phyloP scores from a whole-genome alignment of 2,329 filamentous ascomycete genomes.

The Fusarium redolens region DNA sequence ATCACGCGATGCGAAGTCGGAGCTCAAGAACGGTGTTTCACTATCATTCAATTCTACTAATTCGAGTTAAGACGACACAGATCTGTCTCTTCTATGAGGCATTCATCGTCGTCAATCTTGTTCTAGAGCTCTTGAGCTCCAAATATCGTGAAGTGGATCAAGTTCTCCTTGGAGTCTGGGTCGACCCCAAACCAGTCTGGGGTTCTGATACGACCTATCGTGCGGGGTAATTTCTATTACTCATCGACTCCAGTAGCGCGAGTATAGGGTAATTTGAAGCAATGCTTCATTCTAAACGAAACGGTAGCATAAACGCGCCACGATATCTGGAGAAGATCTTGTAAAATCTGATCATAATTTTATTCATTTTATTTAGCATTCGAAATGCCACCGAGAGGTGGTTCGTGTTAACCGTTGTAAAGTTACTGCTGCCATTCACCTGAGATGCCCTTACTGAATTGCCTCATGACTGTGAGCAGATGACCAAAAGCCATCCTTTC shows the following conservation, averaged over 20 bases:
- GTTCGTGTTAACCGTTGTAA: not conserved
- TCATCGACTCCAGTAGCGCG: not conserved
- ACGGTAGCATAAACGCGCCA: not conserved
- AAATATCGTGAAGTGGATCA: constrained; percentile 7
- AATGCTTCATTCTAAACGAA: not conserved
- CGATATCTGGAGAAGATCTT: rapidly evolving
- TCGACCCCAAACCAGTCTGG: constrained; percentile 13
- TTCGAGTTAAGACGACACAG: rapidly evolving
- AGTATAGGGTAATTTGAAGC: not conserved
- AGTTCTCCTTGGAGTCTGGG: not conserved
- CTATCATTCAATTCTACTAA: not conserved
- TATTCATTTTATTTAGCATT: too few relatives aligned
- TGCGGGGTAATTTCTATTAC: constrained; percentile 46
- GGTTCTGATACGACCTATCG: constrained; percentile 8
- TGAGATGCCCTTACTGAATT: too few relatives aligned
- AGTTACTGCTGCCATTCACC: not conserved
- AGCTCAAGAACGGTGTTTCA: not conserved
- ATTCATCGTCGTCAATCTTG: not conserved
- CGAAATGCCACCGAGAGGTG: rapidly evolving
- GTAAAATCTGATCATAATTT: not conserved
- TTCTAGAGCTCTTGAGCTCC: not conserved
- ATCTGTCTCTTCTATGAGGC: rapidly evolving
- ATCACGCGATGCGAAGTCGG: not conserved
- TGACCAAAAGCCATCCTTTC: rapidly evolving
- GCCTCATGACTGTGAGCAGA: too few relatives aligned